Conservation (phyloP, 2,329 filamentous ascomycete species). For the Calonectria hawksworthii region DNA sequence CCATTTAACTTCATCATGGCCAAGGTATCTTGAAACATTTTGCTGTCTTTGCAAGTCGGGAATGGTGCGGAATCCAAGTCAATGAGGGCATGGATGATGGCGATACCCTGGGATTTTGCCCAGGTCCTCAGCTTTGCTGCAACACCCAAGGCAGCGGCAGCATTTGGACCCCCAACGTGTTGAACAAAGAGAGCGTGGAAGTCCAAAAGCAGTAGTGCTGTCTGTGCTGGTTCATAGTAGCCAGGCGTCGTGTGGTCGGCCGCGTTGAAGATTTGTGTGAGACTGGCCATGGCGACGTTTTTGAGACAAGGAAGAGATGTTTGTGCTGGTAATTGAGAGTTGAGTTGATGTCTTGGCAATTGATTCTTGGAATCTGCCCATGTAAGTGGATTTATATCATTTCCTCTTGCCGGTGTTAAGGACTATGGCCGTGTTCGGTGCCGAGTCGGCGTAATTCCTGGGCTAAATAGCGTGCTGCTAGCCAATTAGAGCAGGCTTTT, state of each 20-base stretch:
- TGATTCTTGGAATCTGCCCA: not conserved
- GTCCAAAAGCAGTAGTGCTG: slow-evolving; percentile 18
- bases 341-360: not conserved
- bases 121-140: slow-evolving; percentile 19
- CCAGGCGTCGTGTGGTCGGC: slow-evolving; percentile 1
- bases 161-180: slow-evolving; percentile 1
- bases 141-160: not conserved
- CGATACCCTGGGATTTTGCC: slow-evolving; percentile 17
- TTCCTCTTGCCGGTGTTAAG: slow-evolving; percentile 4
- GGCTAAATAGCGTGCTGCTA: not conserved
- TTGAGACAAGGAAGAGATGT: not conserved
- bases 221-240: not conserved
- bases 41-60: not conserved
- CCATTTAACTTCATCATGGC: not conserved
- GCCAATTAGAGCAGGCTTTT: not conserved
- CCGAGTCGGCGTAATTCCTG: slow-evolving; percentile 6
- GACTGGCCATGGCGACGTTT: not conserved
- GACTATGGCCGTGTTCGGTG: slow-evolving; percentile 5
- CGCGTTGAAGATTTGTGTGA: not conserved
- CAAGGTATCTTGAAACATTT: not conserved
- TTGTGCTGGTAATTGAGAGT: not conserved
- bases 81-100: slow-evolving; percentile 19
- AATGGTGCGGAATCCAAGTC: slow-evolving; percentile 4
- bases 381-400: not conserved
- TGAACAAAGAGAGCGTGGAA: slow-evolving; percentile 22